phyloP scores from a whole-genome alignment of 306 rosid species.

The Dryas octopetala region DNA sequence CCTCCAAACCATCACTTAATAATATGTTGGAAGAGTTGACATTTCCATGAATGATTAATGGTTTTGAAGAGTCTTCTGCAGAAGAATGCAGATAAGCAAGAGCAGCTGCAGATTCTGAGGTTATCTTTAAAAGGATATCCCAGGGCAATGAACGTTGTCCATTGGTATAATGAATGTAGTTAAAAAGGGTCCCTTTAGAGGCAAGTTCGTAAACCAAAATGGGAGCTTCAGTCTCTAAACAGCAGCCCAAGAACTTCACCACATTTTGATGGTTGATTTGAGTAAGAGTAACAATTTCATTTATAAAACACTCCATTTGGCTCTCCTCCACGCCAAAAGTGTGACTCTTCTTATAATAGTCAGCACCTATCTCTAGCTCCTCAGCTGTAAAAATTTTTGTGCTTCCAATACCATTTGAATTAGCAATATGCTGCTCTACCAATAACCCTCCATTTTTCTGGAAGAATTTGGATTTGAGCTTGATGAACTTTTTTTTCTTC shows the following conservation, averaged over 20 bases:
- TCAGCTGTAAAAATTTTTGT: not conserved
- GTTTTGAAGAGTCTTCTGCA: not conserved
- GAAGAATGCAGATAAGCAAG: constrained; percentile 9
- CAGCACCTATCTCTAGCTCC: not conserved
- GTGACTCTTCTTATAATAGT: not conserved
- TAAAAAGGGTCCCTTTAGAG: constrained; percentile 2
- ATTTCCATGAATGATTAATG: constrained; percentile 9
- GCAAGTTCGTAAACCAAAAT: not conserved
- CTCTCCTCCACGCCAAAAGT: not conserved
- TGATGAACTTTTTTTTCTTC: not conserved
- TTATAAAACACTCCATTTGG: constrained; percentile 1
- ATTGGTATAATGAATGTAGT: constrained; percentile 2
- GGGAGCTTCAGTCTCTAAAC: constrained; percentile 5
- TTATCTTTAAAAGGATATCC: not conserved
- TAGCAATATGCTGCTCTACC: not conserved
- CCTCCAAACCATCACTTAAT: not conserved
- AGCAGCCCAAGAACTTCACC: constrained; percentile 13
- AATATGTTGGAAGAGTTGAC: constrained; percentile 10
- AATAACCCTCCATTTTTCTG: constrained; percentile 6
- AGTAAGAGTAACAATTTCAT: not conserved
- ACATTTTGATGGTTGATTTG: not conserved
- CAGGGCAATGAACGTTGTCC: not conserved
- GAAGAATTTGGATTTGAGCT: not conserved
- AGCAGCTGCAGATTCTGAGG: constrained; percentile 1
- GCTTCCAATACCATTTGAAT: not conserved